A percentile compares a stretch with the other conserved stretches of the same genome.
phyloP scores from a whole-genome alignment of 345 rosid species.

The Syzygium aqueum region DNA sequence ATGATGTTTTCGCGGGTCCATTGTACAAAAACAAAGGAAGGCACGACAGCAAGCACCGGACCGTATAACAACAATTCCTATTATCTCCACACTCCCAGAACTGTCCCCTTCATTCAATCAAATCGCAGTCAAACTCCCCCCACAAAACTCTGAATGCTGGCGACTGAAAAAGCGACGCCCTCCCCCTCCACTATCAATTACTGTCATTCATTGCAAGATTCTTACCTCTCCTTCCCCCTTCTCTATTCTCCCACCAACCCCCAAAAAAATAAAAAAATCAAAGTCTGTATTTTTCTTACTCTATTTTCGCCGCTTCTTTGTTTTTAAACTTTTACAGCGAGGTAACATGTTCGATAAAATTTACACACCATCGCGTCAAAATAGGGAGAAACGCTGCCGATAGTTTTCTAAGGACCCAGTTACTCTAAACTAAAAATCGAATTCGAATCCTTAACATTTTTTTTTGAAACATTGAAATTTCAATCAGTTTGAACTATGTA shows the following conservation, averaged over 20 bases:
- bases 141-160: neutral
- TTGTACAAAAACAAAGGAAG: neutral
- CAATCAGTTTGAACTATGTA: too few relatives aligned
- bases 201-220: neutral
- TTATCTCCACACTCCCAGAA: neutral
- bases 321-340: neutral
- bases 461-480: neutral
- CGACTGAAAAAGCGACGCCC: neutral
- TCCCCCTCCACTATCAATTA: neutral
- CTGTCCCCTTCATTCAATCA: neutral
- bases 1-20: neutral
- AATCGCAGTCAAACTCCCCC: neutral
- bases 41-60: neutral
- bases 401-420: neutral
- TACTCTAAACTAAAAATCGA: neutral
- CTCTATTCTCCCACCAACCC: neutral
- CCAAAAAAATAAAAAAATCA: neutral
- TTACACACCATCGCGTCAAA: too few relatives aligned
- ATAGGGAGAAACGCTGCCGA: too few relatives aligned
- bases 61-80: neutral
- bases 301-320: neutral
- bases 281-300: rapidly evolving
- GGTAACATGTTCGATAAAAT: too few relatives aligned
- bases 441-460: neutral
- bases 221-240: neutral